Base-by-base conservation (phyloP, 148 eudicot species). In the Polygonum aviculare region DNA sequence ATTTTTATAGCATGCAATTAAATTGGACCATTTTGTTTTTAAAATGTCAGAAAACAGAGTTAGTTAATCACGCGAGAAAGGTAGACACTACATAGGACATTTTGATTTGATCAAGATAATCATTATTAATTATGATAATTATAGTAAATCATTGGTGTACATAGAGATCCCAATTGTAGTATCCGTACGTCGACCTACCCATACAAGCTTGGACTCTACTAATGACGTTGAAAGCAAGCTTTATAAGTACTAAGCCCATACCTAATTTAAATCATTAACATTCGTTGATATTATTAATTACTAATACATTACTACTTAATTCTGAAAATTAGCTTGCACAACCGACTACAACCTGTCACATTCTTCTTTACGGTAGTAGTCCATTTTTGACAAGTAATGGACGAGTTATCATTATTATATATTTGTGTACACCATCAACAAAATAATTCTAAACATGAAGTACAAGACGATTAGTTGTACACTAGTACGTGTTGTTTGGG, bases 181-280 rank as follows among this genome's bases (percentile, higher is more conserved):
- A 31, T 65, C 71, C 71, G 71, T 65, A 65, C 71, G 40, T 65
- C 41, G 41, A 65, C 40, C 41, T 33, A 35, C 71, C 71, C 31
- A 62, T 62, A 26, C 69, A 26, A 62, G 31, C 69, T 62, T 62
- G 69, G 69, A 62, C 69, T 62, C 69, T 31, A 62, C 69, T 31
- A 62, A 62, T 62, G 15, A 31, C 69, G 69, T 62, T 62, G 36
- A 31, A 62, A 11, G 26, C 4, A 11, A 31, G 38, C 31, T 62
- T 22, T 62, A 62, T 11, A 31, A 62, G 2, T 12, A 35, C 41
- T 65, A 65, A 65, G 35, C 19, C 12, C 41, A 35, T 65, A 65
- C 71, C 71, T 65, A 65, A 65, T 65, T 65, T 33, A 26, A 65
- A 65, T 36, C 7, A 65, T 65, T 33, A 26, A 36, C 9, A 26